Conservation (phyloP, 2,329 filamentous ascomycete species). For the Colletotrichum eleusines region DNA sequence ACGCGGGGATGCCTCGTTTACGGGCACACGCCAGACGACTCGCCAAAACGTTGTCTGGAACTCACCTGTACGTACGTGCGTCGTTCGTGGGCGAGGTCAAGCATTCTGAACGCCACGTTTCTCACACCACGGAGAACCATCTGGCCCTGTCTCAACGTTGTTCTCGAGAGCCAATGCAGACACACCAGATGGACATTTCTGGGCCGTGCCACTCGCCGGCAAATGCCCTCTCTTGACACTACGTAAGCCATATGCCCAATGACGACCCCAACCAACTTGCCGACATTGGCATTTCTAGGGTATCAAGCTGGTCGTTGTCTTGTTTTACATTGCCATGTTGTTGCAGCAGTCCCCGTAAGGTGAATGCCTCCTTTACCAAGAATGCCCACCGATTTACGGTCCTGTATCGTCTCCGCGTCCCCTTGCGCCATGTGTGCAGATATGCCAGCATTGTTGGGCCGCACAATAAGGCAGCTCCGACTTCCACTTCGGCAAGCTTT, state of each 20-base stretch:
- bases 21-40: neutral
- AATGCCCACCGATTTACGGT: neutral
- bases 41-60: neutral
- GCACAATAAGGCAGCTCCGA: neutral
- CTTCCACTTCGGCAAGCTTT: neutral
- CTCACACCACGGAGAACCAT: conserved; percentile 1
- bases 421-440: neutral
- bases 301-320: conserved; percentile 14
- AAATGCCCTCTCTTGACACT: conserved; percentile 14
- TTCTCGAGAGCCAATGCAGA: conserved; percentile 10
- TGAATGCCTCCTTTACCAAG: neutral
- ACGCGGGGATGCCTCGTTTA: neutral
- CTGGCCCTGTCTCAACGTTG: conserved; percentile 17
- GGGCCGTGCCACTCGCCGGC: conserved; percentile 5
- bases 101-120: neutral
- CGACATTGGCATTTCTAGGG: conserved; percentile 10
- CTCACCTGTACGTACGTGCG: conserved; percentile 6
- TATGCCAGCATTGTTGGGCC: neutral
- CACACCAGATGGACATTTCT: conserved; percentile 11
- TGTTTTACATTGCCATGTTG: neutral
- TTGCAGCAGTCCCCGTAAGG: neutral
- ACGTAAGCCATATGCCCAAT: conserved; percentile 1
- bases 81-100: neutral
- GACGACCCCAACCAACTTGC: neutral
- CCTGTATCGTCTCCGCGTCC: neutral